These are phyloP conservation scores for Trichomonas vaginalis DNA, from an alignment of 208 protist genomes.

Conservation along the genomic window DNA sequence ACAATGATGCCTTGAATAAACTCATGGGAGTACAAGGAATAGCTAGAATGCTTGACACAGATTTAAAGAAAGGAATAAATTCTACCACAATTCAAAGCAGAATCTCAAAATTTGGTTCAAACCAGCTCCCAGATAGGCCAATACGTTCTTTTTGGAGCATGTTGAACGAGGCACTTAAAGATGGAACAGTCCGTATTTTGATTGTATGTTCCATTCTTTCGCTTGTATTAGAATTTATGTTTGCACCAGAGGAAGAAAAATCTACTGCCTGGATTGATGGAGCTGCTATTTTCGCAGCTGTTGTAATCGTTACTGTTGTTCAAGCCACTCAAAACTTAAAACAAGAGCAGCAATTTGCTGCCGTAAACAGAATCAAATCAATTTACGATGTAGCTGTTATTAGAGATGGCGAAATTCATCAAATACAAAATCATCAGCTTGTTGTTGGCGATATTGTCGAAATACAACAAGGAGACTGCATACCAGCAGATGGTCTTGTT, in stretches of 20 bases:
- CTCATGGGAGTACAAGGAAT: background rate
- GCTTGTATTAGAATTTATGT: background rate
- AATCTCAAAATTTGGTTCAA: background rate
- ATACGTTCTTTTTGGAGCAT: background rate
- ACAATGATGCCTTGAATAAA: background rate
- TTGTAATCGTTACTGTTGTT: background rate
- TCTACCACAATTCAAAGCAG: background rate
- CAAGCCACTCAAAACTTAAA: background rate
- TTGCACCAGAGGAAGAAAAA: background rate
- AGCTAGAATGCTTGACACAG: background rate
- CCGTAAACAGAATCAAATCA: background rate
- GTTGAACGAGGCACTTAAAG: background rate
- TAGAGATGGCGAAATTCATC: background rate
- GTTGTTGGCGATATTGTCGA: constrained; percentile 19
- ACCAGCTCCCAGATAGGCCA: background rate
- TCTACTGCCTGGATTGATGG: background rate
- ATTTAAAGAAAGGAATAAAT: background rate
- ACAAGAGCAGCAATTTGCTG: background rate
- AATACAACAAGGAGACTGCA: constrained; percentile 17
- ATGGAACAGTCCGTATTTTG: background rate
- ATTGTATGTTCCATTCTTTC: background rate
- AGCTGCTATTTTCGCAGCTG: background rate
- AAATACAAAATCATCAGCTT: background rate
- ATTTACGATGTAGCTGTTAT: background rate
- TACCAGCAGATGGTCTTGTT: constrained; percentile 18